Percentiles rank a stretch among this genome's conserved stretches.
Evolutionary conservation across 495 filamentous ascomycete genomes (phyloP).

Genomic region (Articulospora tetracladia): DNA sequence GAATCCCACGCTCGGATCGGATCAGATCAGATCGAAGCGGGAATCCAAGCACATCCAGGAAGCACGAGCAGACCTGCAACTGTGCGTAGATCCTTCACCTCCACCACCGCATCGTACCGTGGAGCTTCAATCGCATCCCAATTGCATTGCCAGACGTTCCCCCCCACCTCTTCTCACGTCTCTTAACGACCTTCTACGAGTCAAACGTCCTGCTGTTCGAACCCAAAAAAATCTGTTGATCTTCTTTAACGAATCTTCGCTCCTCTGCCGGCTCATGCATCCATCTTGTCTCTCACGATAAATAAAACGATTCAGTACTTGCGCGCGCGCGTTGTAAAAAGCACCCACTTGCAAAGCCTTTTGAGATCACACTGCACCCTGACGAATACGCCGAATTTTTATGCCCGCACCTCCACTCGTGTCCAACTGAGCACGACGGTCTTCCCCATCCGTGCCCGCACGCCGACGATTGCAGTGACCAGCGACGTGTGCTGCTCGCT

Average conservation of each 20-base stretch:
- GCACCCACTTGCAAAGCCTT: conserved; percentile 4
- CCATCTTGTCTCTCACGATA: conserved; percentile 22
- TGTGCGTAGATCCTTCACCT: too few species aligned
- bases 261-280: conserved; percentile 28
- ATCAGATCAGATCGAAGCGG: conserved; percentile 29
- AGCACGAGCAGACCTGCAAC: conserved; percentile 30
- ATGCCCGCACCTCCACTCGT: conserved; percentile 12
- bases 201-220: conserved; percentile 43
- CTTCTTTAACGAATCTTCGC: conserved; percentile 30
- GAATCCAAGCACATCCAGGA: conserved; percentile 11
- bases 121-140: conserved; percentile 29
- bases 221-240: too few species aligned
- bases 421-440: not conserved
- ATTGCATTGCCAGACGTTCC: conserved; percentile 26
- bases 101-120: conserved; percentile 26
- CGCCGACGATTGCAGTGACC: not conserved
- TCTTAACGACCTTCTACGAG: conserved; percentile 59
- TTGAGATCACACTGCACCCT: conserved; percentile 8
- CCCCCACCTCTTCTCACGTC: conserved; percentile 22
- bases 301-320: conserved; percentile 20
- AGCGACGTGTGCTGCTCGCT: not conserved
- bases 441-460: too few species aligned
- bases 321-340: conserved; percentile 22
- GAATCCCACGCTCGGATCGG: conserved; percentile 23
- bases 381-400: conserved; percentile 6